Evolutionary conservation across 768 basidiomycete genomes (phyloP).

Genomic region (Pleurotus tuoliensis): DNA sequence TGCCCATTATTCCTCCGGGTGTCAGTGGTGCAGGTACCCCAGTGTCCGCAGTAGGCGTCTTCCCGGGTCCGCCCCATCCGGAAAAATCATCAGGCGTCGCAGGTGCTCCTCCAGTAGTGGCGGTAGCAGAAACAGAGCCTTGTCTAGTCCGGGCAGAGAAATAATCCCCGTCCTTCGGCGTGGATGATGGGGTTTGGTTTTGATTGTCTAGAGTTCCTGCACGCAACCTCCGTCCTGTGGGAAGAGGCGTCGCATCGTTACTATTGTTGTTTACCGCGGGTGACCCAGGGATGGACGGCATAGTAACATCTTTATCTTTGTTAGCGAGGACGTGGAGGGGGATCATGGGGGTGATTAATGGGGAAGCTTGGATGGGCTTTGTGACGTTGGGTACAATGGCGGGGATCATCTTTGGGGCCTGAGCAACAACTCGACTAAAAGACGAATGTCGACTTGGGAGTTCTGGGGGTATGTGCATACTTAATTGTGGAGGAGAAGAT

Average conservation of each 20-base stretch:
- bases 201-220: constrained; percentile 41
- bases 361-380: constrained; percentile 42
- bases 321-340: constrained; percentile 31
- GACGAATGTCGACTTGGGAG: constrained; percentile 6
- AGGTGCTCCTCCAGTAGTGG: constrained; percentile 18
- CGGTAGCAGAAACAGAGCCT: constrained; percentile 28
- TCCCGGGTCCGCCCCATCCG: constrained; percentile 34
- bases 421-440: constrained; percentile 44
- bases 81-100: constrained; percentile 48
- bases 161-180: constrained; percentile 43
- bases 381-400: constrained; percentile 52
- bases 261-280: constrained; percentile 19
- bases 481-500: constrained; percentile 3
- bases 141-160: constrained; percentile 45
- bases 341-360: constrained; percentile 59
- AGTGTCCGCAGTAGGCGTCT: constrained; percentile 27
- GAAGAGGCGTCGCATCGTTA: constrained; percentile 30
- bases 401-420: constrained; percentile 62
- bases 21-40: constrained; percentile 35
- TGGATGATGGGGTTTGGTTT: constrained; percentile 13
- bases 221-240: constrained; percentile 30
- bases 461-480: constrained; percentile 2
- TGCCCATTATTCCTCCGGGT: constrained; percentile 64
- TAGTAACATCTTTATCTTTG: constrained; percentile 20
- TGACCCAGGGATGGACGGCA: constrained; percentile 41